Base-by-base conservation (phyloP, 2,329 filamentous ascomycete species). In the Neocucurbitaria cava region DNA sequence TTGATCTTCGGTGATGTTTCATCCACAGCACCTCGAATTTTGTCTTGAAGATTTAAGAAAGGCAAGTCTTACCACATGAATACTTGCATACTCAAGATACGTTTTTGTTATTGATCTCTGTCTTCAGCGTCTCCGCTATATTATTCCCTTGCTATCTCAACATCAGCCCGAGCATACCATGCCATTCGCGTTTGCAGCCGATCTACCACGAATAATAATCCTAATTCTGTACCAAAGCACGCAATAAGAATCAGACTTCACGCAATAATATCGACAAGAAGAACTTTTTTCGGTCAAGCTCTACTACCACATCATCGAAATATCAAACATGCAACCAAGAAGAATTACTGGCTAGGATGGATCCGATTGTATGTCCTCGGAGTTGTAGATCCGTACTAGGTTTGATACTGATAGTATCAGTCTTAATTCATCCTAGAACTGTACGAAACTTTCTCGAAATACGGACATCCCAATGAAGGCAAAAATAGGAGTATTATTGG, bases 371-470 rank as follows among this genome's bases (percentile, higher is more conserved):
- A 51, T 59, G 71, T 48, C 18, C 2, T 4, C 15, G 0, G 2
- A 24, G 1, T 20, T 10, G 23, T 3, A 41, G 39, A 13, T 13
- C 5, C 21, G 3, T 24, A 7, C 9, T 23, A 36, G 15, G 6
- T 41, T 11, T n/a, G 7, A 9, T 7, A 24, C 53, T 61, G 6
- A 57, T 44, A 5, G 11, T 13, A 0, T 0, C 13, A 58, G 59
- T 65, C 15, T 76, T 89, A 1, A 76, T 89, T 1, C 87, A 90
- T 56, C 87, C 88, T 0, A 83, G 81, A 59, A 91, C 88, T 0
- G 30, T 31, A 31, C 13, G 30, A 10, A 31, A 31, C 9, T 11
- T 3, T 10, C 8, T 11, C n/a, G n/a, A n/a, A n/a, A n/a, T n/a
- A n/a, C n/a, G n/a, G n/a, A n/a, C n/a, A n/a, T n/a, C n/a, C n/a